Evolutionary conservation across 495 filamentous ascomycete genomes (phyloP).

Genomic region (Clohesyomyces aquaticus): DNA sequence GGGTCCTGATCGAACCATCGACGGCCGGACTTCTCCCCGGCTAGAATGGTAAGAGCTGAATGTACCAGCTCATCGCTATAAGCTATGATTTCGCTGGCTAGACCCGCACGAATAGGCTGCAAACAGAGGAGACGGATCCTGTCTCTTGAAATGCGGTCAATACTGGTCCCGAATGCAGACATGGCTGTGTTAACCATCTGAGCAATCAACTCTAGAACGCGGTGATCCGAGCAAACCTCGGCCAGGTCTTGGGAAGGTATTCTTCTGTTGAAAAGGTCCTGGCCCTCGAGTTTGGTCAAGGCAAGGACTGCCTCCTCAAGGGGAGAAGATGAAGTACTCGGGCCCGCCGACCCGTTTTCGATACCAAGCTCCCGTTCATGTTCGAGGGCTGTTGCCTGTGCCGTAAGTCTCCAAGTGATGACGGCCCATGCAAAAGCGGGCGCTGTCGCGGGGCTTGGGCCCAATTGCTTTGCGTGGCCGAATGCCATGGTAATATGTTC

Average conservation of each 20-base stretch:
- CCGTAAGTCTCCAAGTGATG: slow-evolving; percentile 56
- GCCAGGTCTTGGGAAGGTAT: slow-evolving; percentile 27
- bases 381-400: slow-evolving; percentile 1
- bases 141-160: slow-evolving; percentile 32
- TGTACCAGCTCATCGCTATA: slow-evolving; percentile 36
- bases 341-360: not conserved
- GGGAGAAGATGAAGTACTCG: not conserved
- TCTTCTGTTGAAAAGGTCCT: slow-evolving; percentile 19
- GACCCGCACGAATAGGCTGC: slow-evolving; percentile 29
- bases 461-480: slow-evolving; percentile 52
- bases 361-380: slow-evolving; percentile 16
- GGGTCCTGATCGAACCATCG: slow-evolving; percentile 19
- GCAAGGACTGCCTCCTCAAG: slow-evolving; percentile 24
- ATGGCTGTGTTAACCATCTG: slow-evolving; percentile 22
- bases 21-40: slow-evolving; percentile 17
- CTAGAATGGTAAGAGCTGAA: slow-evolving; percentile 23
- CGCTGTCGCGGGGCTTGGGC: slow-evolving; percentile 61
- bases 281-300: slow-evolving; percentile 10
- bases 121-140: slow-evolving; percentile 23
- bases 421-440: slow-evolving; percentile 77
- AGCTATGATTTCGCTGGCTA: slow-evolving; percentile 20
- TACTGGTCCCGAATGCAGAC: slow-evolving; percentile 16
- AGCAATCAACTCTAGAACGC: slow-evolving; percentile 20
- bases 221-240: slow-evolving; percentile 14
- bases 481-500: slow-evolving; percentile 67